A percentile compares a stretch with the other conserved stretches of the same genome.
Conservation (phyloP, 306 rosid genomes). For the Dalbergia cultrata region DNA sequence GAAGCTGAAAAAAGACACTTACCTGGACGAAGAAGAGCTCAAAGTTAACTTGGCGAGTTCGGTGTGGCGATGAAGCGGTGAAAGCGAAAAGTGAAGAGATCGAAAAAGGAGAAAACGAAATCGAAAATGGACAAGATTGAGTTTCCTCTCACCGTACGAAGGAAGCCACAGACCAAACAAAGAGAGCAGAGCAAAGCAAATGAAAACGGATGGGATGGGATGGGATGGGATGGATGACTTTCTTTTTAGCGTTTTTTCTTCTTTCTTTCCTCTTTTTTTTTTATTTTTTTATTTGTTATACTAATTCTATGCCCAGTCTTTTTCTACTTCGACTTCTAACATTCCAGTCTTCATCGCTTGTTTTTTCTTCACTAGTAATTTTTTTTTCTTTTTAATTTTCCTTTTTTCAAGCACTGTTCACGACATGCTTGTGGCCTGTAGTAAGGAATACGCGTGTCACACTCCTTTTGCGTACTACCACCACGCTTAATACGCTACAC, state of each 20-base stretch:
- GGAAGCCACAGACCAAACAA: conserved; percentile 49
- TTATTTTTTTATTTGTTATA: neutral
- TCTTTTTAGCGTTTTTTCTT: conserved; percentile 32
- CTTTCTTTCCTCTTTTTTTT: neutral
- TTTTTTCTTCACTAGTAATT: neutral
- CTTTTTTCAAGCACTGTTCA: conserved; percentile 2
- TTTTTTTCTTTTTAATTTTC: neutral
- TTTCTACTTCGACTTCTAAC: conserved; percentile 38
- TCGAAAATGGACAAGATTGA: conserved; percentile 51
- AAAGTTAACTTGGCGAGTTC: neutral
- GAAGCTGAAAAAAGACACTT: neutral
- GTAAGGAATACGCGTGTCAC: conserved; percentile 14
- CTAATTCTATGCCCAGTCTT: conserved; percentile 10
- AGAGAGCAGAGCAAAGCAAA: neutral
- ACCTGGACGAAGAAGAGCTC: conserved; percentile 45
- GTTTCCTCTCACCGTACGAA: conserved; percentile 42
- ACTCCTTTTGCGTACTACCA: neutral
- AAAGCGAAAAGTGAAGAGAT: conserved; percentile 43
- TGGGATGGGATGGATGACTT: conserved; percentile 36
- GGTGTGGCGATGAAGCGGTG: neutral
- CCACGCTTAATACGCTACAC: neutral
- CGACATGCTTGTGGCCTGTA: conserved; percentile 9
- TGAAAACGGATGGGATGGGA: conserved; percentile 45
- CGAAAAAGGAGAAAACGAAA: conserved; percentile 44
- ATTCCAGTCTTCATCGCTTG: conserved; percentile 30